A percentile compares a stretch with the other conserved stretches of the same genome.
Conservation (phyloP, 78 protist species). For the Guillardia theta region DNA sequence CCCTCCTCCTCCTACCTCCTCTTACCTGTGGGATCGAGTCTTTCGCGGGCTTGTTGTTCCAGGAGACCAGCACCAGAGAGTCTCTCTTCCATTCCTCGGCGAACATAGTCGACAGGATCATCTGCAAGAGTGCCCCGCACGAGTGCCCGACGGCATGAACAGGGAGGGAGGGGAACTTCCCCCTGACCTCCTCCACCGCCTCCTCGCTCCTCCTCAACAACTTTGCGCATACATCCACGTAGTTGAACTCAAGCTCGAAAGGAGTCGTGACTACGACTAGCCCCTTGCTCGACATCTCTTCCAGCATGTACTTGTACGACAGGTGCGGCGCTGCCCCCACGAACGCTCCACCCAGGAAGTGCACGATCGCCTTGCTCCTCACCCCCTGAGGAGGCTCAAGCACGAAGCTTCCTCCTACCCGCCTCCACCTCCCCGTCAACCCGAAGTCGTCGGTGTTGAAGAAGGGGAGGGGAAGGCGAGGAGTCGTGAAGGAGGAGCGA, state of each 20-base stretch:
- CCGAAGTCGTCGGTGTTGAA: neutral
- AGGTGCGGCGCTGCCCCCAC: slow-evolving; percentile 19
- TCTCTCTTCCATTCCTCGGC: neutral
- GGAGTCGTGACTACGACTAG: neutral
- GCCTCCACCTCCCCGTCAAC: neutral
- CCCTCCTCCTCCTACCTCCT: too few species aligned
- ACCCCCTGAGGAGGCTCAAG: neutral
- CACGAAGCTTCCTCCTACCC: neutral
- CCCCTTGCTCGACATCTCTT: neutral
- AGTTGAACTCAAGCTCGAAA: neutral
- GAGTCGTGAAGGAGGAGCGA: neutral
- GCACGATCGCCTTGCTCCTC: neutral
- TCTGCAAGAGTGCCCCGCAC: neutral
- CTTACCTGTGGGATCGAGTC: slow-evolving; percentile 36
- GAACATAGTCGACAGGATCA: neutral
- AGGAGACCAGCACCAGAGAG: neutral
- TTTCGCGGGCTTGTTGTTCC: slow-evolving; percentile 1
- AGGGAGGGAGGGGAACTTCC: neutral
- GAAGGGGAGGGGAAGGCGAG: neutral
- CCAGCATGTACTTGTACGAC: neutral
- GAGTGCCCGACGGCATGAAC: neutral
- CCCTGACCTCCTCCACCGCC: neutral
- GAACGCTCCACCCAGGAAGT: neutral
- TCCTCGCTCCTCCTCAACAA: neutral
- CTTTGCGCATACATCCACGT: neutral